Evolutionary conservation across 108 stramenopile genomes (phyloP).

Genomic region (Cyclostephanos tholiformis): DNA sequence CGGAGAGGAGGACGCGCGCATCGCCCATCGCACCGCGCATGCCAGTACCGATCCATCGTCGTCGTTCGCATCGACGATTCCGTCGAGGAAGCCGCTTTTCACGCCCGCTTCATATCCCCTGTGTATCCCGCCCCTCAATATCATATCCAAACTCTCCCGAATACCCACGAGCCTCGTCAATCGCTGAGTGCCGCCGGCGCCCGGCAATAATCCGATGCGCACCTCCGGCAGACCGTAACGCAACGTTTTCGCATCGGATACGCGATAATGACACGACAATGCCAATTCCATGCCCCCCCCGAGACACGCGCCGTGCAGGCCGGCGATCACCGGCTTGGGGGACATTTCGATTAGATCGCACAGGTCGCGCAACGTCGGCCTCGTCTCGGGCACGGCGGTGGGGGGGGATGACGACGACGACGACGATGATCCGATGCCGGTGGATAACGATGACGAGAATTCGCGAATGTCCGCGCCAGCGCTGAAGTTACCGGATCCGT

Average conservation of each 20-base stretch:
- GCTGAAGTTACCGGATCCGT: constrained; percentile 81
- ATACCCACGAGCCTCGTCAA: constrained; percentile 88
- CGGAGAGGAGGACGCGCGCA: constrained; percentile 49
- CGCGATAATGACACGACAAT: constrained; percentile 92
- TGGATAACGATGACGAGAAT: constrained; percentile 52
- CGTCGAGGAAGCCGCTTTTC: constrained; percentile 65
- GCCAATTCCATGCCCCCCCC: constrained; percentile 97
- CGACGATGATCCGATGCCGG: too few relatives aligned
- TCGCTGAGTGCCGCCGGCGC: constrained; percentile 97
- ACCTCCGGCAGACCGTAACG: constrained; percentile 94
- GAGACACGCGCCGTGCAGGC: constrained; percentile 85
- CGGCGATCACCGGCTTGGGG: constrained; percentile 94
- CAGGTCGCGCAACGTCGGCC: constrained; percentile 65
- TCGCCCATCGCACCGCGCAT: constrained; percentile 63
- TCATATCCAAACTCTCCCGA: constrained; percentile 79
- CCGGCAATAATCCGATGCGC: constrained; percentile 94
- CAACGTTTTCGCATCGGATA: constrained; percentile 53
- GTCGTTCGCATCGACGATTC: background rate
- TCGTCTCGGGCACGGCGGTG: too few relatives aligned
- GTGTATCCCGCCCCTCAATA: constrained; percentile 77
- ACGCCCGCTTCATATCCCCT: constrained; percentile 57
- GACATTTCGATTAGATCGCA: constrained; percentile 66
- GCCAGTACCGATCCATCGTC: constrained; percentile 43
- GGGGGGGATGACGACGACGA: too few relatives aligned
- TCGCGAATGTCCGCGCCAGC: constrained; percentile 98